Evolutionary conservation across 1,139 yeast genomes (phyloP).

Genomic region (Zhuliangozyma blackwelliae): DNA sequence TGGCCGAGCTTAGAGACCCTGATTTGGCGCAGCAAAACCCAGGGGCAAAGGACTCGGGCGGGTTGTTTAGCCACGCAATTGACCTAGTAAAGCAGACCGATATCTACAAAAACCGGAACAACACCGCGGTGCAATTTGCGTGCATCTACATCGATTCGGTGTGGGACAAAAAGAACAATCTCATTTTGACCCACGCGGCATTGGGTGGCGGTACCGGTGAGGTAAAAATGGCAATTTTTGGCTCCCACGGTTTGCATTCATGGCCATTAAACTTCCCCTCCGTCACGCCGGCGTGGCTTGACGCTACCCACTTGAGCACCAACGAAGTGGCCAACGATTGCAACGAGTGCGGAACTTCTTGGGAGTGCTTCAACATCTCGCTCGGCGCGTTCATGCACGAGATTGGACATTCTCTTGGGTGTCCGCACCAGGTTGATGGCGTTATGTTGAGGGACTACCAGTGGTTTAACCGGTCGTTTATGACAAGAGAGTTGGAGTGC

Average conservation of each 20-base stretch:
- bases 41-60: slow-evolving; percentile 69
- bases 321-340: slow-evolving; percentile 85
- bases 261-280: slow-evolving; percentile 83
- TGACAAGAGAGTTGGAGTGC: slow-evolving; percentile 64
- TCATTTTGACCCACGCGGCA: slow-evolving; percentile 88
- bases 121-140: slow-evolving; percentile 70
- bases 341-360: slow-evolving; percentile 76
- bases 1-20: slow-evolving; percentile 70
- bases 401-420: slow-evolving; percentile 84
- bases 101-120: slow-evolving; percentile 11
- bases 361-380: slow-evolving; percentile 87
- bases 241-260: slow-evolving; percentile 86
- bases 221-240: slow-evolving; percentile 80
- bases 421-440: slow-evolving; percentile 88
- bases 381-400: slow-evolving; percentile 96
- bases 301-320: slow-evolving; percentile 58
- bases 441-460: slow-evolving; percentile 87
- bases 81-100: slow-evolving; percentile 53
- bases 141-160: slow-evolving; percentile 80
- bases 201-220: slow-evolving; percentile 81
- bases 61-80: slow-evolving; percentile 71
- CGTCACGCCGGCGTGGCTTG: slow-evolving; percentile 64
- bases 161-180: slow-evolving; percentile 59
- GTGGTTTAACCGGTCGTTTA: slow-evolving; percentile 74
- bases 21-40: slow-evolving; percentile 84